Conservation (phyloP, 495 filamentous ascomycete genomes). For the Usnea hakonensis region DNA sequence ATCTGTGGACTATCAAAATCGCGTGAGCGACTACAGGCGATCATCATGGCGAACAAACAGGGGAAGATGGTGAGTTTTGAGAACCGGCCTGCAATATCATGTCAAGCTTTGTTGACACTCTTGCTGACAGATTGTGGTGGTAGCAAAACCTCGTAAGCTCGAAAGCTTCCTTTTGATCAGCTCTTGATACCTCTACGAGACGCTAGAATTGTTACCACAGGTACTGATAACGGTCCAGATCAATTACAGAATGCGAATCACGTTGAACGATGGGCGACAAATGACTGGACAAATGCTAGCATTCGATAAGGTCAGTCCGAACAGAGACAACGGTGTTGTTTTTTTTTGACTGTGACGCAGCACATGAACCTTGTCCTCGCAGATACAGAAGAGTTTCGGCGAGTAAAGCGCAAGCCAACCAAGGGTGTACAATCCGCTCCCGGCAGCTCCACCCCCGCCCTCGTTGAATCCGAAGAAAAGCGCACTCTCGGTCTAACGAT, state of each 20-base stretch:
- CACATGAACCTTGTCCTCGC: constrained; percentile 99
- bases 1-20: constrained; percentile 58
- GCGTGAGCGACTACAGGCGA: constrained; percentile 55
- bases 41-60: constrained; percentile 86
- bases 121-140: constrained; percentile 52
- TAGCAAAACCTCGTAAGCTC: constrained; percentile 93
- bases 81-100: constrained; percentile 6
- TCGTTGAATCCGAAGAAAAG: constrained; percentile 90
- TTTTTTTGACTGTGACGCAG: constrained; percentile 35
- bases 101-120: constrained; percentile 23
- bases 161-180: not conserved
- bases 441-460: constrained; percentile 48
- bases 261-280: constrained; percentile 89
- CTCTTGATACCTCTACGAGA: not conserved
- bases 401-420: constrained; percentile 77
- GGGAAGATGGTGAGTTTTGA: constrained; percentile 88
- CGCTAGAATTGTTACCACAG: not conserved
- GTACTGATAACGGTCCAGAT: constrained; percentile 54
- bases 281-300: constrained; percentile 96
- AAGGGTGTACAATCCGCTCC: constrained; percentile 63
- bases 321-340: not conserved
- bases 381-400: constrained; percentile 98
- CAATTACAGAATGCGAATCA: constrained; percentile 98
- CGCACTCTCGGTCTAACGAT: constrained; percentile 92
- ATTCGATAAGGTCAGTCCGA: constrained; percentile 75